Evolutionary conservation across 495 filamentous ascomycete species (phyloP), one percentile per base, ranked within the genome.

Genomic region (Penicillium atrosanguineum): DNA sequence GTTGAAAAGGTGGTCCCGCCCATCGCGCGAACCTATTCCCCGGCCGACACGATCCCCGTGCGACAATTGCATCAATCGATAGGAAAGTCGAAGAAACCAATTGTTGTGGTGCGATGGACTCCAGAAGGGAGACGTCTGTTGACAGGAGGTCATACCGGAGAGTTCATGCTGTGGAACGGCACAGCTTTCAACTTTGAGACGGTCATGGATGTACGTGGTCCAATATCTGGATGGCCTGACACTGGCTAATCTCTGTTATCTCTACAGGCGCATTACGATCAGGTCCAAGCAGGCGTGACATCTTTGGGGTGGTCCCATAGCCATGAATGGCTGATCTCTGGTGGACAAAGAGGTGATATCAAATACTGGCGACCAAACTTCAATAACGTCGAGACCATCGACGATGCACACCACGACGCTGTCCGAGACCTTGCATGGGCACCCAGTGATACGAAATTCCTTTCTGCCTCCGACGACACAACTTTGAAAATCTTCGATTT

Each of bases 291-390:
- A 38, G 91, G 91, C 47, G 93, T 98, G 56, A 87, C 94, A 49
- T 89, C 89, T 19, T 77, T 93, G 44, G 80, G 79, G 43, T 98
- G 95, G 76, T 93, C 93, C 7, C 91, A 97, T 72, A 93, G 85
- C 60, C 89, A 95, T 63, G 94, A 97, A 67, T 97, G 92, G 92
- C 81, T 98, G 3, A 80, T 98, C 19, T 98, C 94, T 12, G 92
- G 91, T 38, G 94, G 96, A 69, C 91, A 97, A 62, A 89, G 91
- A 61, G 94, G 94, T 36, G 80, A 93, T 57, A 86, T 98, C 68
- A 98, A 97, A 71, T 97, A 97, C 73, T 98, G 93, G 93, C 91
- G 96, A 64, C 90, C 94, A 3, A 98, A 97, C 69, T 97, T 98
- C 77, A 97, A 98, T 78, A 97, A 97, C 63, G 90, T 97, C 53